These are phyloP conservation scores for Sugiyamaella marilandica DNA, from an alignment of 805 yeast genomes.

Conservation along the genomic window DNA sequence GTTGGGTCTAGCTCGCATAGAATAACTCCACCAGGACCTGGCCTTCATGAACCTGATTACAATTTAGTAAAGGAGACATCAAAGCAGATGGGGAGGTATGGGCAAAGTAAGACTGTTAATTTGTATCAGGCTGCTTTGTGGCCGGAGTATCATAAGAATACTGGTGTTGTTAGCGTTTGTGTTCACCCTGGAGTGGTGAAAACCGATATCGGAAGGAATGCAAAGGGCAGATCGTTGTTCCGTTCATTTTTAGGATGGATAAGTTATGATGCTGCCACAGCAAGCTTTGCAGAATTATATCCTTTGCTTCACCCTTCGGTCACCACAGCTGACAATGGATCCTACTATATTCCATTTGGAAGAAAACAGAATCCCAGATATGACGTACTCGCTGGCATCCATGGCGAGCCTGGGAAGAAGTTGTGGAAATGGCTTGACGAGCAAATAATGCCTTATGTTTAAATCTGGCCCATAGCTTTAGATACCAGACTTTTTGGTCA, in stretches of 20 bases:
- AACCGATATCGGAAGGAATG: conserved; percentile 35
- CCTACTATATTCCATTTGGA: conserved; percentile 42
- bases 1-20: conserved; percentile 39
- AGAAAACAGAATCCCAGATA: conserved; percentile 34
- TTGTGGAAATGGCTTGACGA: conserved; percentile 36
- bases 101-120: conserved; percentile 43
- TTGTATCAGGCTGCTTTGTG: conserved; percentile 36
- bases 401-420: conserved; percentile 32
- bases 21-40: conserved; percentile 30
- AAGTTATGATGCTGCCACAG: conserved; percentile 28
- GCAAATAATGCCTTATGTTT: background rate
- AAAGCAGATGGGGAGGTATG: conserved; percentile 28
- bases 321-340: conserved; percentile 29
- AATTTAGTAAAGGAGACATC: conserved; percentile 17
- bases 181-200: conserved; percentile 41
- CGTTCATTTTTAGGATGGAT: conserved; percentile 2
- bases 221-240: background rate
- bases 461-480: background rate
- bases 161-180: conserved; percentile 33
- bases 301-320: conserved; percentile 41
- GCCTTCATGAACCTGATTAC: conserved; percentile 34
- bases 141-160: conserved; percentile 31
- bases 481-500: background rate
- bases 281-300: conserved; percentile 41
- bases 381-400: conserved; percentile 35